phyloP scores from a whole-genome alignment of 306 rosid genomes.

The Quercus mongolica region DNA sequence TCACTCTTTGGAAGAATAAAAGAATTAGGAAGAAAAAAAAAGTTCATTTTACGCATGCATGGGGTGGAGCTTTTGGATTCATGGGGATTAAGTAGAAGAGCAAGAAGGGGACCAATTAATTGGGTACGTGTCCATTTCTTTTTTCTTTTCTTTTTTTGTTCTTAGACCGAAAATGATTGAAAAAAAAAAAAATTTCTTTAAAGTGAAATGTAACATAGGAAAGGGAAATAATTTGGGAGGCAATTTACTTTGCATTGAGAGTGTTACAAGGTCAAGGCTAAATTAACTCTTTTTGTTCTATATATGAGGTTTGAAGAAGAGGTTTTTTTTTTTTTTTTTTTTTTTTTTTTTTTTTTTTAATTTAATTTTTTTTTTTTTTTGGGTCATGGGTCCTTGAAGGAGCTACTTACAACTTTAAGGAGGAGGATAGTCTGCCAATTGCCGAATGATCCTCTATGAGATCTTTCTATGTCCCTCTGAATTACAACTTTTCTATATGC shows the following conservation, averaged over 20 bases:
- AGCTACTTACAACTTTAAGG: not conserved
- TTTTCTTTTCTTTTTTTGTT: not conserved
- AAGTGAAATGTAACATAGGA: not conserved
- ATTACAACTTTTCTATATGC: too few relatives aligned
- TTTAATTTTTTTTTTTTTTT: too few relatives aligned
- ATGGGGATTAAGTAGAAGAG: not conserved
- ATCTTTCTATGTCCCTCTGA: not conserved
- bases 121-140: conserved; percentile 11
- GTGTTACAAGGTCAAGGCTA: not conserved
- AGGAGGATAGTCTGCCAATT: not conserved
- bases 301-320: not conserved
- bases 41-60: too few relatives aligned
- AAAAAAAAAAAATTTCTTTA: not conserved
- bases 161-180: not conserved
- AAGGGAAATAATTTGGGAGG: not conserved
- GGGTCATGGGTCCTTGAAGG: not conserved
- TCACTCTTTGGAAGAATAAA: conserved; percentile 63
- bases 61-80: too few relatives aligned
- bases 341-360: too few relatives aligned
- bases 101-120: not conserved
- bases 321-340: not conserved
- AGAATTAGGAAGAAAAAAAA: not conserved
- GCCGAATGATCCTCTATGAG: not conserved
- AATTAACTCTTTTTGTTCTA: not conserved
- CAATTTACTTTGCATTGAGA: not conserved